A percentile compares a stretch with the other conserved stretches of the same genome.
Conservation (phyloP, 2,329 filamentous ascomycete species). For the Macroventuria anomochaeta region DNA sequence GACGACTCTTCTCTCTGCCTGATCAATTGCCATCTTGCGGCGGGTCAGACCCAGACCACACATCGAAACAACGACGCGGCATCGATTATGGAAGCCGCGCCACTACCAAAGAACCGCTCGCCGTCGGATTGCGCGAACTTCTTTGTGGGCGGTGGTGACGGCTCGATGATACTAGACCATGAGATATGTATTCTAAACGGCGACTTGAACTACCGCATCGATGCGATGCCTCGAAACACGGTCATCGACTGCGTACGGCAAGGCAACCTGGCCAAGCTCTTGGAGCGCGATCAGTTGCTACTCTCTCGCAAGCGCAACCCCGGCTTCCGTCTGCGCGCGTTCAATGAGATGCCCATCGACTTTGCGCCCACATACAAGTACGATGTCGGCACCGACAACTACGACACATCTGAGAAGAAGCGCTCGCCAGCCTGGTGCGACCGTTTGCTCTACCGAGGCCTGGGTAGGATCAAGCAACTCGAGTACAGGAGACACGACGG, state of each 20-base stretch:
- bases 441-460: slow-evolving; percentile 82
- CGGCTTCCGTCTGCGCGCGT: slow-evolving; percentile 84
- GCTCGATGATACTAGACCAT: slow-evolving; percentile 92
- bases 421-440: slow-evolving; percentile 97
- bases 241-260: slow-evolving; percentile 85
- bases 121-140: slow-evolving; percentile 72
- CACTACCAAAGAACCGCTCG: slow-evolving; percentile 76
- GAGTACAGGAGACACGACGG: slow-evolving; percentile 86
- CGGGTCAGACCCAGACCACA: slow-evolving; percentile 87
- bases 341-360: slow-evolving; percentile 87
- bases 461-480: slow-evolving; percentile 81
- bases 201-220: slow-evolving; percentile 97
- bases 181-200: slow-evolving; percentile 97
- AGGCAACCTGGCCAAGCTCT: slow-evolving; percentile 81
- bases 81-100: slow-evolving; percentile 79
- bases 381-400: slow-evolving; percentile 91
- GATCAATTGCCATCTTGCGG: slow-evolving; percentile 95
- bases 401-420: slow-evolving; percentile 94
- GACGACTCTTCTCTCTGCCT: slow-evolving; percentile 96
- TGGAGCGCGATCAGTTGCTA: slow-evolving; percentile 92
- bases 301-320: slow-evolving; percentile 89
- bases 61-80: slow-evolving; percentile 92
- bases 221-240: slow-evolving; percentile 92
- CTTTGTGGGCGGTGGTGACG: slow-evolving; percentile 91
- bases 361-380: slow-evolving; percentile 99